These are phyloP conservation scores for Phlebopus sp. DNA, from an alignment of 1,284 basidiomycete genomes.

Conservation along the genomic window DNA sequence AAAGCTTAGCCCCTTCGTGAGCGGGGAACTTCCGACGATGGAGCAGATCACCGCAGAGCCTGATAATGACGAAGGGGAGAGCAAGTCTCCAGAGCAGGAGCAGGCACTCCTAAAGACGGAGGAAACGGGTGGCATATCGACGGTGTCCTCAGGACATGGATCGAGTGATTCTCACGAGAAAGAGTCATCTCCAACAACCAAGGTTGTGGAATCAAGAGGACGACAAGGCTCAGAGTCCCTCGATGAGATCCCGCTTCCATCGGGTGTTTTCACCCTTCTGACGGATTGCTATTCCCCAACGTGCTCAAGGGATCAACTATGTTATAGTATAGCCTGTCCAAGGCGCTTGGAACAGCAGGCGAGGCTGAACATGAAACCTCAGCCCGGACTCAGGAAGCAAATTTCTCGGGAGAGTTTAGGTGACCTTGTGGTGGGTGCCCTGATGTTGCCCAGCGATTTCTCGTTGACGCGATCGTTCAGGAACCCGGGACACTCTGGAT, in stretches of 20 bases:
- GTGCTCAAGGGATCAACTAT: conserved; percentile 88
- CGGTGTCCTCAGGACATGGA: conserved; percentile 39
- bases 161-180: conserved; percentile 42
- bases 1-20: conserved; percentile 74
- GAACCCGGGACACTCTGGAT: conserved; percentile 97
- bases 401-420: conserved; percentile 82
- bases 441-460: not conserved
- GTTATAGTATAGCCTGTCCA: conserved; percentile 97
- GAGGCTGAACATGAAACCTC: conserved; percentile 87
- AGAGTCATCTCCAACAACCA: conserved; percentile 39
- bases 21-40: conserved; percentile 58
- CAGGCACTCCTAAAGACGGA: conserved; percentile 12
- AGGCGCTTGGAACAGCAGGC: conserved; percentile 92
- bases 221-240: conserved; percentile 45
- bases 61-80: conserved; percentile 29
- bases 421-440: conserved; percentile 65
- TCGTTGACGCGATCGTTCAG: conserved; percentile 34
- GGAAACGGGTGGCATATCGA: conserved; percentile 23
- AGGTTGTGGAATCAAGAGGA: conserved; percentile 32
- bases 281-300: conserved; percentile 99
- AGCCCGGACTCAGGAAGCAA: conserved; percentile 81
- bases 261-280: conserved; percentile 94
- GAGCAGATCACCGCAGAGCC: conserved; percentile 15
- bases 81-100: conserved; percentile 32
- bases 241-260: conserved; percentile 78